Evolutionary conservation across 257 asterid genomes (phyloP).

Genomic region (Solanum verrucosum): DNA sequence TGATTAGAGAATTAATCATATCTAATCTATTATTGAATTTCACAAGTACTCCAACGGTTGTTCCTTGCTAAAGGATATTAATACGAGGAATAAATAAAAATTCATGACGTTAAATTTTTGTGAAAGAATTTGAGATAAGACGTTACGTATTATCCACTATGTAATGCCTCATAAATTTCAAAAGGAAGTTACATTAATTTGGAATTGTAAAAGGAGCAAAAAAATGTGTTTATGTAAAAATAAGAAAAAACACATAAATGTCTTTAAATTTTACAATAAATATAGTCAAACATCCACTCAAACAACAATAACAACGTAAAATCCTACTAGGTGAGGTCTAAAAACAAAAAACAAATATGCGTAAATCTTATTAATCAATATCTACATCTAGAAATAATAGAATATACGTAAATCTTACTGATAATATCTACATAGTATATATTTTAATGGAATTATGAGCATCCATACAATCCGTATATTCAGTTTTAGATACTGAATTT

Average conservation of each 20-base stretch:
- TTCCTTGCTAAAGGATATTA: background rate
- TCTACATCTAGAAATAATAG: too few species aligned
- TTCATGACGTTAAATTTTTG: background rate
- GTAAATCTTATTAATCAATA: too few species aligned
- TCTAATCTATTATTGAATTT: too few species aligned
- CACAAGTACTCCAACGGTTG: background rate
- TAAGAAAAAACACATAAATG: too few species aligned
- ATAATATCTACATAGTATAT: background rate
- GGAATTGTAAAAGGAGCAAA: background rate
- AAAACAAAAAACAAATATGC: too few species aligned
- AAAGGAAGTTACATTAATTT: background rate
- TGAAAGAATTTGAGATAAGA: background rate
- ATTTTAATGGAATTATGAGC: background rate
- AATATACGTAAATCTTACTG: too few species aligned
- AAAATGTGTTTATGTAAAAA: too few species aligned
- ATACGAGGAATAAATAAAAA: background rate
- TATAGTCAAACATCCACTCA: background rate
- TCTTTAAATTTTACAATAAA: too few species aligned
- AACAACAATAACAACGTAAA: too few species aligned
- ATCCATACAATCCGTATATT: background rate
- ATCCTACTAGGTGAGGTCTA: background rate
- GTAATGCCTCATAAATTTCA: background rate
- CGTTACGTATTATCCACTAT: too few species aligned
- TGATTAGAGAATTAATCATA: too few species aligned
- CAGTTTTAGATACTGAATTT: background rate